phyloP scores from a whole-genome alignment of 2,329 filamentous ascomycete species.

The Monilinia fructicola region DNA sequence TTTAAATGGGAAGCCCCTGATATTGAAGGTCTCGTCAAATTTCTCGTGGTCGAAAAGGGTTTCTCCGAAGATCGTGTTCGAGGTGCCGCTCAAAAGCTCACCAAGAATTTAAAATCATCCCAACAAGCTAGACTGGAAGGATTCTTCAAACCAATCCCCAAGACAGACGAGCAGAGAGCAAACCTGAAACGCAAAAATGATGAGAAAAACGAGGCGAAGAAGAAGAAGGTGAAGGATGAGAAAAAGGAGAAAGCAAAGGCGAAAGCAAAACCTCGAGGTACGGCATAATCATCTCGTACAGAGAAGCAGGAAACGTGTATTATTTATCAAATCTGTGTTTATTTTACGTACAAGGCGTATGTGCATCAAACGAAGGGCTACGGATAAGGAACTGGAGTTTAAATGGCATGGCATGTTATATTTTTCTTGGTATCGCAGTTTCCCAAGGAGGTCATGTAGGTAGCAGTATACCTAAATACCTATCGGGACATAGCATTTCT shows the following conservation, averaged over 20 bases:
- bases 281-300: slow-evolving; percentile 27
- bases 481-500: no score
- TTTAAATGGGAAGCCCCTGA: slow-evolving; percentile 98
- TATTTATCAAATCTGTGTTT: neutral
- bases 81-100: slow-evolving; percentile 70
- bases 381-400: neutral
- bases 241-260: slow-evolving; percentile 93
- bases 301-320: neutral
- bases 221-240: slow-evolving; percentile 92
- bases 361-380: neutral
- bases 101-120: slow-evolving; percentile 86
- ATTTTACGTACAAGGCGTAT: neutral
- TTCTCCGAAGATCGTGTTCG: slow-evolving; percentile 95
- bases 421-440: neutral
- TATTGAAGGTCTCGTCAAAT: slow-evolving; percentile 83
- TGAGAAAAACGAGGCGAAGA: slow-evolving; percentile 86
- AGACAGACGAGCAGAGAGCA: slow-evolving; percentile 82
- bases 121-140: slow-evolving; percentile 92
- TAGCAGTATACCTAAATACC: neutral
- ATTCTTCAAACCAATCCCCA: slow-evolving; percentile 92
- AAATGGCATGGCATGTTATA: neutral
- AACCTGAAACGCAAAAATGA: slow-evolving; percentile 90
- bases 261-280: slow-evolving; percentile 75
- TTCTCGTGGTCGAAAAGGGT: slow-evolving; percentile 88
- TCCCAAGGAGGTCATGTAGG: no score